Conservation (phyloP, 768 basidiomycete species). For the Dendrothele bispora region DNA sequence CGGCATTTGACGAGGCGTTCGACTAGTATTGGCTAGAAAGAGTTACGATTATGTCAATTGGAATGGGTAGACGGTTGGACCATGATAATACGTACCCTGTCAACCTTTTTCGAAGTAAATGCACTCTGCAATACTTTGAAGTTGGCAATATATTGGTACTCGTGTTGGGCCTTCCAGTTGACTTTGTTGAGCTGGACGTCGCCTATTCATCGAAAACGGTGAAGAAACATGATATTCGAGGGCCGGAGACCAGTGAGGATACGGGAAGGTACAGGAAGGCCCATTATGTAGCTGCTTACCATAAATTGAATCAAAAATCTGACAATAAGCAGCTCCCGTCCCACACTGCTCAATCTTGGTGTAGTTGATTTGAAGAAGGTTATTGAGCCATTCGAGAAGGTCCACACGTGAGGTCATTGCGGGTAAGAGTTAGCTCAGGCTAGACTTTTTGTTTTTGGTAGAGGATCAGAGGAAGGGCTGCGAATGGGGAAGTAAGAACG, state of each 20-base stretch:
- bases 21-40: slow-evolving; percentile 83
- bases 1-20: slow-evolving; percentile 95
- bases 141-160: slow-evolving; percentile 94
- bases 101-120: slow-evolving; percentile 91
- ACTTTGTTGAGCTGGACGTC: slow-evolving; percentile 89
- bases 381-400: slow-evolving; percentile 90
- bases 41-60: slow-evolving; percentile 7
- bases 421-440: too few species aligned
- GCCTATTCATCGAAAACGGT: slow-evolving; percentile 44
- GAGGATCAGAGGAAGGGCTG: too few species aligned
- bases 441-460: too few species aligned
- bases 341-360: slow-evolving; percentile 93
- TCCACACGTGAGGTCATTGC: slow-evolving; percentile 87
- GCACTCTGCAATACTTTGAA: slow-evolving; percentile 92
- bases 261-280: slow-evolving; percentile 1
- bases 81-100: slow-evolving; percentile 83
- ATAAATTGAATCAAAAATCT: slow-evolving; percentile 92
- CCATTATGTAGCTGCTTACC: too few species aligned
- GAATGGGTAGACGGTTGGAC: neutral
- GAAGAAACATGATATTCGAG: slow-evolving; percentile 19
- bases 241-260: slow-evolving; percentile 21
- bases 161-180: slow-evolving; percentile 94
- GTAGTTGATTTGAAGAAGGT: slow-evolving; percentile 86
- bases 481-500: too few species aligned
- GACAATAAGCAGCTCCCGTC: slow-evolving; percentile 89